Conservation (phyloP, 495 filamentous ascomycete genomes). For the Aspergillus carlsbadensis region DNA sequence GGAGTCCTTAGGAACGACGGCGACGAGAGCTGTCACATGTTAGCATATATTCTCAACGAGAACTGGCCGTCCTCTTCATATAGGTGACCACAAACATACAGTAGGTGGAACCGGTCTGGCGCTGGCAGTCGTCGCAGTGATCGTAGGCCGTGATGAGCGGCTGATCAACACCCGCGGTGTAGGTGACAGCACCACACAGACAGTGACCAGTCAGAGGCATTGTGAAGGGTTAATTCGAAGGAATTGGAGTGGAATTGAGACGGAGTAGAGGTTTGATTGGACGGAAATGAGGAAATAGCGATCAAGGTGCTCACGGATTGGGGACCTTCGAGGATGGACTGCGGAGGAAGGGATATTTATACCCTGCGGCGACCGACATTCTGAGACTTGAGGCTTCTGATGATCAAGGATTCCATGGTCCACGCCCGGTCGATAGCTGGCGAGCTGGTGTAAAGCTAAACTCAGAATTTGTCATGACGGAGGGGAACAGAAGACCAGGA, state of each 20-base stretch:
- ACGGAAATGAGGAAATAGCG: constrained; percentile 12
- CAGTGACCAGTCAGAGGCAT: constrained; percentile 70
- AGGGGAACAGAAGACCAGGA: neutral
- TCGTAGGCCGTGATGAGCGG: constrained; percentile 62
- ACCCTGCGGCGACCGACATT: neutral
- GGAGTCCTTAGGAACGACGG: constrained; percentile 62
- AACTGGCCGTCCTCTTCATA: too few species aligned
- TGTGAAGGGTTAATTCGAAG: constrained; percentile 40
- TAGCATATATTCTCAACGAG: neutral
- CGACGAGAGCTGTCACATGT: constrained; percentile 54
- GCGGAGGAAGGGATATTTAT: constrained; percentile 31
- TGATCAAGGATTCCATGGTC: neutral
- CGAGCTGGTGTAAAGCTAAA: constrained; percentile 3
- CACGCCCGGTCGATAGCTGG: neutral
- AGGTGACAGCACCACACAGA: constrained; percentile 68
- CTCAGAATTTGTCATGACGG: constrained; percentile 22
- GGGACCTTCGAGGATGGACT: constrained; percentile 28
- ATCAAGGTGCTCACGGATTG: constrained; percentile 34
- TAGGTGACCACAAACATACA: constrained; percentile 37
- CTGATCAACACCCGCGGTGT: constrained; percentile 53
- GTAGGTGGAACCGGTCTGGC: constrained; percentile 66
- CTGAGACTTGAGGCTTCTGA: neutral
- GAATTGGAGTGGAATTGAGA: constrained; percentile 45
- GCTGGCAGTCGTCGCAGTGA: constrained; percentile 73
- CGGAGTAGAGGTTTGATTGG: neutral